A percentile compares a stretch with the other conserved stretches of the same genome.
These are phyloP conservation scores for Zalerion maritima DNA, from an alignment of 495 filamentous ascomycete species.

Conservation along the genomic window DNA sequence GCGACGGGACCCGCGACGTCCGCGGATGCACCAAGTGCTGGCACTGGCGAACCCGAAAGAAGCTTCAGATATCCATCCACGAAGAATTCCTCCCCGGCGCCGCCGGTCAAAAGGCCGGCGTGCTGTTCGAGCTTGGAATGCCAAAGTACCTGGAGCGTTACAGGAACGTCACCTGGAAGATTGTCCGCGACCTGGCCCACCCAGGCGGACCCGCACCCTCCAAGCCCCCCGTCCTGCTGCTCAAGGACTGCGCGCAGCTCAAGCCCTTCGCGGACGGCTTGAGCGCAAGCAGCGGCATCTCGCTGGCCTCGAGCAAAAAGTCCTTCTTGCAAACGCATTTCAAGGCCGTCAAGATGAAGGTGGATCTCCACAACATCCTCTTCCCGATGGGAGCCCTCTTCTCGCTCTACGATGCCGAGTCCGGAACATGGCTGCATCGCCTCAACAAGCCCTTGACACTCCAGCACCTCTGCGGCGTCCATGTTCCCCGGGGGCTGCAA, in stretches of 20 bases:
- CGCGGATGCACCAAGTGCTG: constrained; percentile 23
- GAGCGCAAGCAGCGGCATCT: constrained; percentile 7
- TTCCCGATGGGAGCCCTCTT: constrained; percentile 16
- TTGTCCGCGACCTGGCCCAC: constrained; percentile 13
- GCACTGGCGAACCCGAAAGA: constrained; percentile 12
- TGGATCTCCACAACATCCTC: constrained; percentile 12
- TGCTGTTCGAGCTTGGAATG: constrained; percentile 11
- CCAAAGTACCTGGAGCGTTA: constrained; percentile 10
- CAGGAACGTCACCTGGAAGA: constrained; percentile 15
- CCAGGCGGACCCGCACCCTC: constrained; percentile 6
- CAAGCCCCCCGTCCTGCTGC: constrained; percentile 10
- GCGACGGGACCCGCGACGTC: constrained; percentile 19
- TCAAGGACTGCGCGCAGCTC: constrained; percentile 15
- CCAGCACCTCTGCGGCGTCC: constrained; percentile 13
- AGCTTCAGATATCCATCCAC: constrained; percentile 8
- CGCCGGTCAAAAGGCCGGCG: constrained; percentile 8
- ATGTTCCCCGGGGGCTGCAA: constrained; percentile 13
- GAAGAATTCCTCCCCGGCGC: constrained; percentile 6
- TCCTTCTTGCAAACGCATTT: constrained; percentile 22
- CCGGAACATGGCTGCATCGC: constrained; percentile 11
- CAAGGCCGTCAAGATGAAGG: constrained; percentile 12
- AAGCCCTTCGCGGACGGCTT: constrained; percentile 5
- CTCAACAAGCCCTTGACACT: constrained; percentile 12
- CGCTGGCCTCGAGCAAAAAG: constrained; percentile 24
- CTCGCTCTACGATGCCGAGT: constrained; percentile 14